Evolutionary conservation across 2,329 filamentous ascomycete species (phyloP).

Genomic region (Cercospora sp.): DNA sequence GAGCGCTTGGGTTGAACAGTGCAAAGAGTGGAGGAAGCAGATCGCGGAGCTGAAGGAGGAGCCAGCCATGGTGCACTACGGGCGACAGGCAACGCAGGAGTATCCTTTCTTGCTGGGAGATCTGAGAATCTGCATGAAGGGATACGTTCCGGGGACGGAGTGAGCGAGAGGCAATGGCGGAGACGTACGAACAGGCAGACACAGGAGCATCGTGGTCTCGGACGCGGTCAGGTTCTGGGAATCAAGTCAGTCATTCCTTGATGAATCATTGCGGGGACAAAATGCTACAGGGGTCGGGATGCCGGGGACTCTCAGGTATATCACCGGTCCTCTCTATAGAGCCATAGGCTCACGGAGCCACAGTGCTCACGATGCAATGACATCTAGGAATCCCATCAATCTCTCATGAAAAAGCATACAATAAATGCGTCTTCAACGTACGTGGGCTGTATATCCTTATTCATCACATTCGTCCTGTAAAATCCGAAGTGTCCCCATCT

Average conservation of each 20-base stretch:
- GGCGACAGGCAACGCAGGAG: slow-evolving; percentile 19
- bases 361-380: too few species aligned
- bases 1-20: slow-evolving; percentile 24
- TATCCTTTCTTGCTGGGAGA: slow-evolving; percentile 27
- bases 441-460: neutral
- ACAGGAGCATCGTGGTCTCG: neutral
- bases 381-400: too few species aligned
- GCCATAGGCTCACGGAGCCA: too few species aligned
- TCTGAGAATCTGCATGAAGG: slow-evolving; percentile 21
- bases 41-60: slow-evolving; percentile 24
- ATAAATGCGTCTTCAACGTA: too few species aligned
- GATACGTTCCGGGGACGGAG: slow-evolving; percentile 15
- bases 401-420: too few species aligned
- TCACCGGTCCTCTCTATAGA: too few species aligned
- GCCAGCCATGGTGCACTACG: slow-evolving; percentile 21
- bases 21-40: slow-evolving; percentile 26
- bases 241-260: too few species aligned
- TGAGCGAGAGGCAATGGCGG: neutral
- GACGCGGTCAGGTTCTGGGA: too few species aligned
- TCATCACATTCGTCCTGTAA: neutral
- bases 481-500: neutral
- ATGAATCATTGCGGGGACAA: too few species aligned
- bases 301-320: too few species aligned
- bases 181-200: neutral
- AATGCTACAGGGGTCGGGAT: too few species aligned